A percentile compares a stretch with the other conserved stretches of the same genome.
phyloP scores from a whole-genome alignment of 495 filamentous ascomycete genomes.

The Tuber borchii region DNA sequence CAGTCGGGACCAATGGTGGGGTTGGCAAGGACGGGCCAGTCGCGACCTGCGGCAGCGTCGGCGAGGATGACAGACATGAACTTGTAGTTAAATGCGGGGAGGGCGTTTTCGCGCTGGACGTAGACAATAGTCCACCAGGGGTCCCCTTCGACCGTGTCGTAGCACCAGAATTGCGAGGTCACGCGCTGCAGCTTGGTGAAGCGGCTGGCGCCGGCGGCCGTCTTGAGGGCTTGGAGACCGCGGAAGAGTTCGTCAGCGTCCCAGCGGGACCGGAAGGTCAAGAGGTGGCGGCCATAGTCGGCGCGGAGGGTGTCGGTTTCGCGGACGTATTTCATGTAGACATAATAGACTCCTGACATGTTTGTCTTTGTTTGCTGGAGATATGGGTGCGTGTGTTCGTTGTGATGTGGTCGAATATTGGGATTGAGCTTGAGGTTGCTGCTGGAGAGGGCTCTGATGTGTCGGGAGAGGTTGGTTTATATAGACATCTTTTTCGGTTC shows the following conservation, averaged over 20 bases:
- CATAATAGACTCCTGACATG: constrained; percentile 14
- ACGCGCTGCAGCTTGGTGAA: constrained; percentile 10
- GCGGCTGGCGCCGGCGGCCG: neutral
- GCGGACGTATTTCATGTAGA: constrained; percentile 14
- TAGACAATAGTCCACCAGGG: neutral
- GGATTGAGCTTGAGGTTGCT: neutral
- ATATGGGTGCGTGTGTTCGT: neutral
- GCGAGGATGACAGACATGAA: constrained; percentile 10
- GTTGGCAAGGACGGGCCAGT: constrained; percentile 9
- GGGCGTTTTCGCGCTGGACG: neutral
- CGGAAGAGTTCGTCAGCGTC: constrained; percentile 26
- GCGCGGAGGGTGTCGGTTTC: neutral
- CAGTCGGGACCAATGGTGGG: constrained; percentile 12
- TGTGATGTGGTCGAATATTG: neutral
- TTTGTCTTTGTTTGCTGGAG: neutral
- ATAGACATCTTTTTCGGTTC: neutral
- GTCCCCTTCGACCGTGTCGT: constrained; percentile 5
- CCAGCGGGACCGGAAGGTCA: constrained; percentile 16
- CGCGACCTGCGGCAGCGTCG: neutral
- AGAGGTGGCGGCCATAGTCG: constrained; percentile 1
- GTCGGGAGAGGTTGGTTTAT: neutral
- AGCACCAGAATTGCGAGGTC: constrained; percentile 23
- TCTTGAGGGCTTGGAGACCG: neutral
- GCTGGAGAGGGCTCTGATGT: neutral
- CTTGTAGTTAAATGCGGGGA: constrained; percentile 4